A percentile compares a stretch with the other conserved stretches of the same genome.
phyloP scores from a whole-genome alignment of 1,284 basidiomycete species.

The Leccinum cinnamomeum region DNA sequence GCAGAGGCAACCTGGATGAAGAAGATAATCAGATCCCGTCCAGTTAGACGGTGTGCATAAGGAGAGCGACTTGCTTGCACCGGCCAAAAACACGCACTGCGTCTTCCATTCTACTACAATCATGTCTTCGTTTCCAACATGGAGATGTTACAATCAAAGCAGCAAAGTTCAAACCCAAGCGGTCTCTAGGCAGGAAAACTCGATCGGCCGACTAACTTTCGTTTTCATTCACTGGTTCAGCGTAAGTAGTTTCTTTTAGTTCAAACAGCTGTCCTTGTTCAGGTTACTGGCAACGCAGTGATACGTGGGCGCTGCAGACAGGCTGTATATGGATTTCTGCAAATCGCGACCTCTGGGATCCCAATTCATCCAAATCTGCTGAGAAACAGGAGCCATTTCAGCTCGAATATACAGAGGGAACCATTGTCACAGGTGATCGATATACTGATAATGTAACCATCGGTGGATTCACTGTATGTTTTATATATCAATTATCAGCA shows the following conservation, averaged over 20 bases:
- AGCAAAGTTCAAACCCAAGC: too few relatives aligned
- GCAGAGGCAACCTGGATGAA: too few relatives aligned
- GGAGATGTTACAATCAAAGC: too few relatives aligned
- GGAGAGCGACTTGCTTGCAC: too few relatives aligned
- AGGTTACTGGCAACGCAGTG: neutral
- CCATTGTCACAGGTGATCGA: neutral
- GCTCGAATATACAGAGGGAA: neutral
- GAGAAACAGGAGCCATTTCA: neutral
- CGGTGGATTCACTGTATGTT: neutral
- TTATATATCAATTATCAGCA: neutral
- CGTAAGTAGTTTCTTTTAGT: neutral
- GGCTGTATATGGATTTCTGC: neutral
- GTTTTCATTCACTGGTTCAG: too few relatives aligned
- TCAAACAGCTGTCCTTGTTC: neutral
- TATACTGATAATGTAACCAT: neutral
- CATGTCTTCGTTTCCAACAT: too few relatives aligned
- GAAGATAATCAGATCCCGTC: too few relatives aligned
- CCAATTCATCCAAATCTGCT: neutral
- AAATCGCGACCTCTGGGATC: neutral
- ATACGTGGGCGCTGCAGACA: neutral
- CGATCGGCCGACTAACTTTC: too few relatives aligned
- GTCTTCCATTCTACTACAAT: too few relatives aligned
- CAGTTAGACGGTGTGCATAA: too few relatives aligned
- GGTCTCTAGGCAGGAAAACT: too few relatives aligned
- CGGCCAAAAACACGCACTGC: too few relatives aligned